Base-by-base conservation (phyloP, 495 filamentous ascomycete species). In the Astrocystis sublimbata region DNA sequence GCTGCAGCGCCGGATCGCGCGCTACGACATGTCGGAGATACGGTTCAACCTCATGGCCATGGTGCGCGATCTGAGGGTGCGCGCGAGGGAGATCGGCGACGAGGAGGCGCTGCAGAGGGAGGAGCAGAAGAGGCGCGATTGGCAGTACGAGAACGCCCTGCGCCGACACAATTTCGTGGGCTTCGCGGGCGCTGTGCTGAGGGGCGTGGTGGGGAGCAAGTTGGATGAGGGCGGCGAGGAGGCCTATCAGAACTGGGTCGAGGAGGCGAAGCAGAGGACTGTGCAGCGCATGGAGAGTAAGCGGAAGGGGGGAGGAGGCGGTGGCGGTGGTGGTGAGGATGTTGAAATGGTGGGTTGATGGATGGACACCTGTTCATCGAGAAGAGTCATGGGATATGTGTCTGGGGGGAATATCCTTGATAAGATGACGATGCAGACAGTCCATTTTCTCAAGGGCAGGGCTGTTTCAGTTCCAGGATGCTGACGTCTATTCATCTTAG, bases 61-160 rank as follows among this genome's bases (percentile, higher is more conserved):
- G 85, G 86, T 92, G 58, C 80, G 86, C 63, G 94, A 99, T 76
- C 80, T 90, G 68, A 79, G 94, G 56, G 73, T 88, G 13, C 72
- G 81, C 61, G 96, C 96, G 56, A 73, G 83, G 43, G 92, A 94
- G 79, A 81, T 92, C 57, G 94, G 93, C 17, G 94, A 99, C 75
- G 63, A 67, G 53, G 93, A 96, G 75, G 75, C 83, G 71, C 73
- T 98, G 67, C 81, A 85, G 67, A 79, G 87, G 58, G 92, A 98
- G 84, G 87, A 93, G 82, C 76, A 82, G 73, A 96, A 96, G 86
- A 78, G 94, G 57, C 81, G 78, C 54, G 90, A 84, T 31, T 99
- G 94, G 96, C 83, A 84, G 68, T 98, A 93, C 86, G 94, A 99
- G 85, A 98, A 99, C 77, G 91, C 92, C 28, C 78, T 99, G 71